Evolutionary conservation across 1,284 basidiomycete species (phyloP).

Genomic region (Malassezia yamatoensis): DNA sequence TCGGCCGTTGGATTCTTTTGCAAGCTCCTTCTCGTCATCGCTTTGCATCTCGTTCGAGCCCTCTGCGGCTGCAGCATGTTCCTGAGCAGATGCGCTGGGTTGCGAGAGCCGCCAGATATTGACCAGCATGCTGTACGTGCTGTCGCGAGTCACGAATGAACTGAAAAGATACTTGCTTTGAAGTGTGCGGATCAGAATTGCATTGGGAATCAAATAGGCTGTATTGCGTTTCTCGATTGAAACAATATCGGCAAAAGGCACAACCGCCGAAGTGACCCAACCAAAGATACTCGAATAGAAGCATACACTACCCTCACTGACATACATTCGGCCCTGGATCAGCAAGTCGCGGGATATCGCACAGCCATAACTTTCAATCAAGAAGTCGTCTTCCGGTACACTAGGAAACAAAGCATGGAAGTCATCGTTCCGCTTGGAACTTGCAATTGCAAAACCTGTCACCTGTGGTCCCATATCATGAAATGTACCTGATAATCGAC

Average conservation of each 20-base stretch:
- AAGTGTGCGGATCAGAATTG: conserved; percentile 77
- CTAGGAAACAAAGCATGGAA: conserved; percentile 82
- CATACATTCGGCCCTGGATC: conserved; percentile 88
- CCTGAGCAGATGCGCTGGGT: conserved; percentile 53
- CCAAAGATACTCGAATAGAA: conserved; percentile 99
- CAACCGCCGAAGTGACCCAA: conserved; percentile 90
- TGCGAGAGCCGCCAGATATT: conserved; percentile 90
- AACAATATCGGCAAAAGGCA: conserved; percentile 82
- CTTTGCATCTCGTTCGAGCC: conserved; percentile 12
- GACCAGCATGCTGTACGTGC: conserved; percentile 86
- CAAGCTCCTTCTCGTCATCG: conserved; percentile 11
- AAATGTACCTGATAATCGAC: conserved; percentile 8
- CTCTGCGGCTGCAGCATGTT: conserved; percentile 20
- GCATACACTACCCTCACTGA: conserved; percentile 94
- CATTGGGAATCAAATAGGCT: conserved; percentile 95
- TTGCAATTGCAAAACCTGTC: conserved; percentile 85
- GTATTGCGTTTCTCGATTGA: conserved; percentile 96
- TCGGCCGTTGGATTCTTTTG: conserved; percentile 7
- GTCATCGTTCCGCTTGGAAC: conserved; percentile 83
- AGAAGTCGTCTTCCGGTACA: conserved; percentile 86
- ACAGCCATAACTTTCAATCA: conserved; percentile 98
- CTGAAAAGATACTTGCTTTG: conserved; percentile 75
- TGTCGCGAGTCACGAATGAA: conserved; percentile 89
- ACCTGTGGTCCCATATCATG: conserved; percentile 34
- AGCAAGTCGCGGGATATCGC: conserved; percentile 90